Base-by-base conservation (phyloP, 2,329 filamentous ascomycete species). In the Xylariaceae sp. region DNA sequence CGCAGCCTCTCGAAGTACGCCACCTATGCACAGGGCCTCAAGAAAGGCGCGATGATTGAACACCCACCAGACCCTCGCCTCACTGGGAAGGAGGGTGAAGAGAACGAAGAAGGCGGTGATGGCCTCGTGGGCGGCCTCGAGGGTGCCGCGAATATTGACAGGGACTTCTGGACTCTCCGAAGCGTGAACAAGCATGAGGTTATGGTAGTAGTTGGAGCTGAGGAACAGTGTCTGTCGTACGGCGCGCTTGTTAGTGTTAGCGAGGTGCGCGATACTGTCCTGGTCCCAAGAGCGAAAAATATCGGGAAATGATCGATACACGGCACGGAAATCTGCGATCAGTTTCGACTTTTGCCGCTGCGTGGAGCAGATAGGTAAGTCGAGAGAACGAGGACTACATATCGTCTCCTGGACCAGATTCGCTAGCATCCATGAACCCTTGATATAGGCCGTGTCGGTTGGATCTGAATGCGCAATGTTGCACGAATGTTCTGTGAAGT, bases 11-110 rank as follows among this genome's bases (percentile, higher is more conserved):
- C 78, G 75, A 59, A 88, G 71, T 23, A 86, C 79, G 62, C 80
- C 81, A 18, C 83, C 83, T 52, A 88, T 89, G 73, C 84, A 89
- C 69, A 87, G 72, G 37, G 87, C 87, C 76, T 92, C 89, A 55
- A 92, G 79, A 69, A 92, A 92, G 0, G 89, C 89, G 1, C 89
- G 78, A 70, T 92, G 89, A 71, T 91, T 89, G 65, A 92, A 90
- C 0, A 90, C 88, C 89, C 89, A 93, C 89, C 89, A 92, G 0
- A 92, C 88, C 11, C 86, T 81, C 1, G 88, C 88, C 75, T 93
- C 89, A 13, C 78, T 77, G 65, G 87, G 84, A 62, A 92, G 85
- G 10, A 90, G 75, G 44, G 77, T 78, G 73, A 86, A 89, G 5
- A 92, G 79, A 59, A 91, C 79, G 71, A 92, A 92, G 70, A 92